Evolutionary conservation across 2,329 filamentous ascomycete species (phyloP).

Genomic region (Penicillium sp.): DNA sequence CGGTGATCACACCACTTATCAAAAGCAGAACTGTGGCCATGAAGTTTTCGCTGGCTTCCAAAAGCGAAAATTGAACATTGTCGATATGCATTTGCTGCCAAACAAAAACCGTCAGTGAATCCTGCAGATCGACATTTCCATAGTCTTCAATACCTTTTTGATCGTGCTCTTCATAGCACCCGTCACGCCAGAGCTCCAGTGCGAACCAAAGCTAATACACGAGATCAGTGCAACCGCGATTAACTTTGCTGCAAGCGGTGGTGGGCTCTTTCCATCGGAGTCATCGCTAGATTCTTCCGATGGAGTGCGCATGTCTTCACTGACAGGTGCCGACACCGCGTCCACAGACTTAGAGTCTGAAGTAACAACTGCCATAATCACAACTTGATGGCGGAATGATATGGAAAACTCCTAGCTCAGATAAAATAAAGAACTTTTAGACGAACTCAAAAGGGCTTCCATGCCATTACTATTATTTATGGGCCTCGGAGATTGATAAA

Average conservation of each 20-base stretch:
- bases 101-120: not conserved
- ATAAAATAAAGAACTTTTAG: not conserved
- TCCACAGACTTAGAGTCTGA: constrained; percentile 12
- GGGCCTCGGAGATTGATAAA: constrained; percentile 10
- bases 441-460: not conserved
- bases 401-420: not conserved
- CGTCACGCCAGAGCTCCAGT: constrained; percentile 62
- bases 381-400: not conserved
- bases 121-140: not conserved
- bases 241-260: constrained; percentile 37
- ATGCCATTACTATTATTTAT: not conserved
- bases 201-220: constrained; percentile 58
- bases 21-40: constrained; percentile 60
- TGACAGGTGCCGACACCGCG: not conserved
- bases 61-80: constrained; percentile 59
- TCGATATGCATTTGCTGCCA: constrained; percentile 54
- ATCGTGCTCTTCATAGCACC: constrained; percentile 62
- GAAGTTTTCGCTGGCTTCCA: constrained; percentile 62
- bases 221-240: constrained; percentile 47
- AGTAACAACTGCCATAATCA: constrained; percentile 6
- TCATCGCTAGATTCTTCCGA: not conserved
- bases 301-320: not conserved
- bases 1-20: constrained; percentile 56
- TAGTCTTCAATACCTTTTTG: constrained; percentile 49
- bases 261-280: constrained; percentile 22